Evolutionary conservation across 345 rosid species (phyloP).

Genomic region (Mercurialis annua): DNA sequence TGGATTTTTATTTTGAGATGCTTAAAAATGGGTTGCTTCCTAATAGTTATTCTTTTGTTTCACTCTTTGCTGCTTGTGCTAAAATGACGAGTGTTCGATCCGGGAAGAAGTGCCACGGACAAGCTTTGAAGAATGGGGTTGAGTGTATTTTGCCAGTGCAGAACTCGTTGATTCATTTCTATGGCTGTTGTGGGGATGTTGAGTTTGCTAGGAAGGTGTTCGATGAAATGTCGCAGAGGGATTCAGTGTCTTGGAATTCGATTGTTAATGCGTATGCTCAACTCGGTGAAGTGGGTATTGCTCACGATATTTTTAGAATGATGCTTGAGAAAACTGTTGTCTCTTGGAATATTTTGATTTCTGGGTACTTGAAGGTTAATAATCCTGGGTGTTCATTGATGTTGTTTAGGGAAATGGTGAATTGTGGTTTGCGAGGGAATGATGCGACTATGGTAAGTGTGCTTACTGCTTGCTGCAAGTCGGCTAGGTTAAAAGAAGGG

Average conservation of each 20-base stretch:
- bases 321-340: slow-evolving; percentile 44
- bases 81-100: slow-evolving; percentile 35
- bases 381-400: slow-evolving; percentile 34
- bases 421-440: slow-evolving; percentile 37
- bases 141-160: slow-evolving; percentile 45
- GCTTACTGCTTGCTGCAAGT: slow-evolving; percentile 57
- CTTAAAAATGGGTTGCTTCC: slow-evolving; percentile 46
- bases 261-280: slow-evolving; percentile 27
- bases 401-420: slow-evolving; percentile 54
- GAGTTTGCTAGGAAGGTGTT: slow-evolving; percentile 45
- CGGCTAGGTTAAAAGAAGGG: slow-evolving; percentile 63
- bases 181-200: slow-evolving; percentile 36
- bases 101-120: slow-evolving; percentile 55
- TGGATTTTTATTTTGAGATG: slow-evolving; percentile 48
- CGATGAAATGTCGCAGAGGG: slow-evolving; percentile 45
- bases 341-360: slow-evolving; percentile 66
- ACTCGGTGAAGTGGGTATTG: slow-evolving; percentile 31
- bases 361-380: slow-evolving; percentile 40
- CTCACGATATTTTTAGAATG: slow-evolving; percentile 46
- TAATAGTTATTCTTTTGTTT: slow-evolving; percentile 57
- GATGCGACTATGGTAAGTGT: slow-evolving; percentile 40
- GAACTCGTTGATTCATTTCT: slow-evolving; percentile 53
- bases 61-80: slow-evolving; percentile 45
- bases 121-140: slow-evolving; percentile 50
- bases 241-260: slow-evolving; percentile 58